phyloP scores from a whole-genome alignment of 192 early-diverging fungal genomes.

The Podochytrium sp. region DNA sequence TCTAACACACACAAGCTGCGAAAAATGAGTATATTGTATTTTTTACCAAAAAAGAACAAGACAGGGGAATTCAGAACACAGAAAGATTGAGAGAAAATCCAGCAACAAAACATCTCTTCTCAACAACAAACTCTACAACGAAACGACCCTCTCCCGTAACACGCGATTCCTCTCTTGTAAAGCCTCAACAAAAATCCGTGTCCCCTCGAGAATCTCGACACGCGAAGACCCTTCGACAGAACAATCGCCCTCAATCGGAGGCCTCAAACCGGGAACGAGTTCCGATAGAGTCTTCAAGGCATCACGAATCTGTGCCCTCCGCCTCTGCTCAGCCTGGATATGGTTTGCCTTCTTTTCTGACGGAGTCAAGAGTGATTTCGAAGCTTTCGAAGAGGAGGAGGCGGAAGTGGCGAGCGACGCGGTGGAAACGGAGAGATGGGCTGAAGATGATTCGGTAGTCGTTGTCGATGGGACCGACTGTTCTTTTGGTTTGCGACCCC shows the following conservation, averaged over 20 bases:
- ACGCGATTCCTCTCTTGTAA: neutral
- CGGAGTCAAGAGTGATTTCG: neutral
- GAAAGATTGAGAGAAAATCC: too few species aligned
- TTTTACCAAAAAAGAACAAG: too few species aligned
- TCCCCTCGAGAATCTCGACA: constrained; percentile 12
- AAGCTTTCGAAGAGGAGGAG: neutral
- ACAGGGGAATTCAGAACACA: too few species aligned
- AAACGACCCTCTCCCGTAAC: too few species aligned
- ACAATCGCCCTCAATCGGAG: constrained; percentile 12
- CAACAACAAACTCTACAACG: too few species aligned
- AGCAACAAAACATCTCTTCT: too few species aligned
- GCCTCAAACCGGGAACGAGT: constrained; percentile 4
- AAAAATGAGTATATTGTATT: too few species aligned
- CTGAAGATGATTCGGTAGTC: neutral
- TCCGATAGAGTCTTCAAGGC: neutral
- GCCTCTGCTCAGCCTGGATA: constrained; percentile 2
- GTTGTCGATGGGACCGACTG: neutral
- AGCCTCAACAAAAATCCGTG: neutral
- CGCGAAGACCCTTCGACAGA: neutral
- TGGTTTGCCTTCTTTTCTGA: constrained; percentile 6
- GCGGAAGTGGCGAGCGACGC: neutral
- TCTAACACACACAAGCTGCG: too few species aligned
- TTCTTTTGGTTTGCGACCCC: neutral
- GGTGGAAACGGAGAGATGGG: neutral
- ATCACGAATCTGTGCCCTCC: neutral